These are phyloP conservation scores for Venturia pyrina DNA, from an alignment of 2,329 filamentous ascomycete genomes.

Conservation along the genomic window DNA sequence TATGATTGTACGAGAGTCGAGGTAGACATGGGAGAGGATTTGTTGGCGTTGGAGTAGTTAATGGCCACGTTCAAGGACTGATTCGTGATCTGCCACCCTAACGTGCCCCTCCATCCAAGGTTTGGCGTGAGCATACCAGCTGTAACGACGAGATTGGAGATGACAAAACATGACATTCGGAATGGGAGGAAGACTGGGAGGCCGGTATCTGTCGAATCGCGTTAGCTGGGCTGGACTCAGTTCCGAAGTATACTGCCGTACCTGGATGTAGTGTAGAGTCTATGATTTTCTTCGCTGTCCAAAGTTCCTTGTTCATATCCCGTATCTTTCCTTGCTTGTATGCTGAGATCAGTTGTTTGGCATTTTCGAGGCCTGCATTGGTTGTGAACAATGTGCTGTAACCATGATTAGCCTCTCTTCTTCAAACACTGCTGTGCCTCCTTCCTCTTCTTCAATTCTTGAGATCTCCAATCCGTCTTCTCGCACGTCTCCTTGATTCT, in stretches of 20 bases:
- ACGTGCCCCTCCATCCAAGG: slow-evolving; percentile 69
- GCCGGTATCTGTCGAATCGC: slow-evolving; percentile 63
- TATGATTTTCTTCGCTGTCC: slow-evolving; percentile 93
- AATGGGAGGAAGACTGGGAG: slow-evolving; percentile 88
- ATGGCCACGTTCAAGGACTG: slow-evolving; percentile 97
- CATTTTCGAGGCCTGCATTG: slow-evolving; percentile 66
- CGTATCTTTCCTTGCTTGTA: slow-evolving; percentile 79
- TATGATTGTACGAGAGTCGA: slow-evolving; percentile 81
- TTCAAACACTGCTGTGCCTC: neutral
- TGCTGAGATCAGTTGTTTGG: slow-evolving; percentile 67
- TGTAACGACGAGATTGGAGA: slow-evolving; percentile 90
- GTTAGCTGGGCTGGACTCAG: slow-evolving; percentile 15
- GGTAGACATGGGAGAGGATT: slow-evolving; percentile 78
- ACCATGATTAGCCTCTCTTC: neutral
- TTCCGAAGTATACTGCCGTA: slow-evolving; percentile 32
- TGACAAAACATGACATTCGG: slow-evolving; percentile 91
- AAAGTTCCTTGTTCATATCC: slow-evolving; percentile 81
- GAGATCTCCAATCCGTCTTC: neutral
- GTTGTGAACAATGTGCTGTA: slow-evolving; percentile 77
- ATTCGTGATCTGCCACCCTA: slow-evolving; percentile 92
- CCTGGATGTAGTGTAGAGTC: slow-evolving; percentile 94
- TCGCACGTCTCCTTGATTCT: neutral
- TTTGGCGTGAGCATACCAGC: slow-evolving; percentile 94
- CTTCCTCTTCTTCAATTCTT: neutral
- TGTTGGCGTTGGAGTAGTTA: slow-evolving; percentile 97